A percentile compares a stretch with the other conserved stretches of the same genome.
phyloP scores from a whole-genome alignment of 306 rosid species.

The Lupinus albus region DNA sequence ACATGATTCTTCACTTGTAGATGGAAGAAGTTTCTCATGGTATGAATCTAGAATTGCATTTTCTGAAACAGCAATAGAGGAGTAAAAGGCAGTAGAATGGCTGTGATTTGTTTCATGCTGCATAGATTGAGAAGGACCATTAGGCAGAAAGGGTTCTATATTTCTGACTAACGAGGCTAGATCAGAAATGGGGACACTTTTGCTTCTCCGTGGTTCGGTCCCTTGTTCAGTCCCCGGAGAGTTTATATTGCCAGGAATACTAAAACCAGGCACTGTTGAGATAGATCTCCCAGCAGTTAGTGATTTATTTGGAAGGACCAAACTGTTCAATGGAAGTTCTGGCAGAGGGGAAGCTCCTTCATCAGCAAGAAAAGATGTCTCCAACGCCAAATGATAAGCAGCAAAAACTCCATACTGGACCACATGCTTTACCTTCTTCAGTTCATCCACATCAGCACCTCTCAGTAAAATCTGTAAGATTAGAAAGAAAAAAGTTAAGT shows the following conservation, averaged over 20 bases:
- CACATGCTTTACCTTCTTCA: slow-evolving; percentile 93
- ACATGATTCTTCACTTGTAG: slow-evolving; percentile 41
- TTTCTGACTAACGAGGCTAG: slow-evolving; percentile 43
- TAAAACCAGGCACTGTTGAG: slow-evolving; percentile 79
- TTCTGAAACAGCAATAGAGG: slow-evolving; percentile 47
- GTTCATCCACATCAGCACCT: slow-evolving; percentile 83
- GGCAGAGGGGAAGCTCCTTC: slow-evolving; percentile 95
- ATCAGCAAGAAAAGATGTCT: slow-evolving; percentile 97
- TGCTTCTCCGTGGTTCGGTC: slow-evolving; percentile 56
- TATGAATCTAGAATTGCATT: slow-evolving; percentile 47
- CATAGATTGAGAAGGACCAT: slow-evolving; percentile 47
- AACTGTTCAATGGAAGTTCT: slow-evolving; percentile 74
- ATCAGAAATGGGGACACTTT: slow-evolving; percentile 53
- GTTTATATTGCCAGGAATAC: slow-evolving; percentile 47
- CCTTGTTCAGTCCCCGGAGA: slow-evolving; percentile 46
- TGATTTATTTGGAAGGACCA: slow-evolving; percentile 73
- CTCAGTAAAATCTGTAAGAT: slow-evolving; percentile 79
- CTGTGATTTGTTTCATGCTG: slow-evolving; percentile 43
- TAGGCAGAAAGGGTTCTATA: slow-evolving; percentile 45
- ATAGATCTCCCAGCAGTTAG: slow-evolving; percentile 74
- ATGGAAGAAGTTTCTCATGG: slow-evolving; percentile 43
- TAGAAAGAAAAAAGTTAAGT: slow-evolving; percentile 34
- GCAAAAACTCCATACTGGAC: slow-evolving; percentile 96
- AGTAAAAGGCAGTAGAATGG: slow-evolving; percentile 44
- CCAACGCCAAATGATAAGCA: slow-evolving; percentile 96